phyloP scores from a whole-genome alignment of 2,329 filamentous ascomycete genomes.

The Talaromyces sp. region DNA sequence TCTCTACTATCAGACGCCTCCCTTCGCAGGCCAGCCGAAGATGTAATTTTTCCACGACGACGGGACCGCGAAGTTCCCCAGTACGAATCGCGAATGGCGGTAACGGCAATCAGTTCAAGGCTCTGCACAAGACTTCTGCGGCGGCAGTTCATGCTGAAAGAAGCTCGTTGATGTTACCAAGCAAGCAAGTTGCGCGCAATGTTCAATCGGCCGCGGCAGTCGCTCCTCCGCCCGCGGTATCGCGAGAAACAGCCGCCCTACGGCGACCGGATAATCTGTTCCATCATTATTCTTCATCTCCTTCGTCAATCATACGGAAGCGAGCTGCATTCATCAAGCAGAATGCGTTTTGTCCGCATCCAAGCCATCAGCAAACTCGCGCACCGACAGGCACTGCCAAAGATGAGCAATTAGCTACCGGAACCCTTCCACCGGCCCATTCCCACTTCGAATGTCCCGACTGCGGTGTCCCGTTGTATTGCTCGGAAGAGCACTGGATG shows the following conservation, averaged over 20 bases:
- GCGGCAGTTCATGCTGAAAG: constrained; percentile 11
- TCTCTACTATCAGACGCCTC: constrained; percentile 26
- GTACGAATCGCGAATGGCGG: constrained; percentile 5
- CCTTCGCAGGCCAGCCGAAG: constrained; percentile 24
- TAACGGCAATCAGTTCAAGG: background rate
- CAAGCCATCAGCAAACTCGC: constrained; percentile 74
- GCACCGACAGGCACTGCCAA: constrained; percentile 63
- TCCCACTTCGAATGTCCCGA: constrained; percentile 94
- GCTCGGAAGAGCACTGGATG: constrained; percentile 90
- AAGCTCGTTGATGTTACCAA: constrained; percentile 27
- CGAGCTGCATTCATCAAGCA: constrained; percentile 88
- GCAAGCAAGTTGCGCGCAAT: constrained; percentile 21
- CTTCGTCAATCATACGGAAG: constrained; percentile 79
- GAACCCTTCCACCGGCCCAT: constrained; percentile 66
- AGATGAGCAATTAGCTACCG: constrained; percentile 45
- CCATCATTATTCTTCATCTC: constrained; percentile 85
- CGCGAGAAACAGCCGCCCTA: constrained; percentile 36
- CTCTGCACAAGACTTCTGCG: background rate
- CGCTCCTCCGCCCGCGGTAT: constrained; percentile 19
- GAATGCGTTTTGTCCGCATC: constrained; percentile 90
- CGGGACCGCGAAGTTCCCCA: constrained; percentile 9
- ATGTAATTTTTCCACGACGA: constrained; percentile 21
- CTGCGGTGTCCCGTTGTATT: constrained; percentile 90
- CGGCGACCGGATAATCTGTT: constrained; percentile 80
- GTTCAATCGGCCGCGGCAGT: constrained; percentile 30